Percentiles rank a stretch among this genome's conserved stretches.
phyloP scores from a whole-genome alignment of 2,329 filamentous ascomycete genomes.

The Alternaria angustiovoidea region DNA sequence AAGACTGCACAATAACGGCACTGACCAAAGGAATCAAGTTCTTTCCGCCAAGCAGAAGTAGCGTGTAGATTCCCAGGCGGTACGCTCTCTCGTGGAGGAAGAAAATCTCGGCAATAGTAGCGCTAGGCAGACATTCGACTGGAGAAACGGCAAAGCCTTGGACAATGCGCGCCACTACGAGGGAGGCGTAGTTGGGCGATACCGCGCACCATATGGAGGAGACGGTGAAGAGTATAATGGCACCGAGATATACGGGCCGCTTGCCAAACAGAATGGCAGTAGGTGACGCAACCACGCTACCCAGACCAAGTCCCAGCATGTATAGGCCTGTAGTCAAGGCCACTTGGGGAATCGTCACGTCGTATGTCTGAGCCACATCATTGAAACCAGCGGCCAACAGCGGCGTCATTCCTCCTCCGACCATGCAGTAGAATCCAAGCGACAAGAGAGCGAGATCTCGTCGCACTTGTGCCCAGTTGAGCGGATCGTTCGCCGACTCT shows the following conservation, averaged over 20 bases:
- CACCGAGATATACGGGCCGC: conserved; percentile 83
- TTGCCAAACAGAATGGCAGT: conserved; percentile 93
- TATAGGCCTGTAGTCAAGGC: conserved; percentile 89
- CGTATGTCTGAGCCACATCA: conserved; percentile 73
- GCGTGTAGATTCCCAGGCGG: conserved; percentile 89
- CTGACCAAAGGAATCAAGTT: conserved; percentile 88
- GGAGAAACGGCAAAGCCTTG: conserved; percentile 89
- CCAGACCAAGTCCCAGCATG: conserved; percentile 91
- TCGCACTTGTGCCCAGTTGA: conserved; percentile 89
- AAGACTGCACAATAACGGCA: conserved; percentile 78
- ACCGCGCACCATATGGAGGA: conserved; percentile 84
- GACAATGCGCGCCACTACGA: conserved; percentile 83
- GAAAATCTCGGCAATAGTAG: conserved; percentile 95
- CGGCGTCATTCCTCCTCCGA: conserved; percentile 92
- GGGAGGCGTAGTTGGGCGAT: conserved; percentile 81
- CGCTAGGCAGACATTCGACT: conserved; percentile 90
- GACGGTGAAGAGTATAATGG: conserved; percentile 77
- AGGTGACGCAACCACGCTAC: conserved; percentile 83
- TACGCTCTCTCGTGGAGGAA: conserved; percentile 94
- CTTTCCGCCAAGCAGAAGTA: conserved; percentile 88
- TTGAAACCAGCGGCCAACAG: conserved; percentile 89
- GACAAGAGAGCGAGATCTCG: conserved; percentile 81
- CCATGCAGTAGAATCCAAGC: conserved; percentile 89
- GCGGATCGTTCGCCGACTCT: conserved; percentile 85
- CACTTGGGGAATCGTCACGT: conserved; percentile 74